A percentile compares a stretch with the other conserved stretches of the same genome.
phyloP scores from a whole-genome alignment of 2,329 filamentous ascomycete genomes.

The Aspergillus sclerotialis region DNA sequence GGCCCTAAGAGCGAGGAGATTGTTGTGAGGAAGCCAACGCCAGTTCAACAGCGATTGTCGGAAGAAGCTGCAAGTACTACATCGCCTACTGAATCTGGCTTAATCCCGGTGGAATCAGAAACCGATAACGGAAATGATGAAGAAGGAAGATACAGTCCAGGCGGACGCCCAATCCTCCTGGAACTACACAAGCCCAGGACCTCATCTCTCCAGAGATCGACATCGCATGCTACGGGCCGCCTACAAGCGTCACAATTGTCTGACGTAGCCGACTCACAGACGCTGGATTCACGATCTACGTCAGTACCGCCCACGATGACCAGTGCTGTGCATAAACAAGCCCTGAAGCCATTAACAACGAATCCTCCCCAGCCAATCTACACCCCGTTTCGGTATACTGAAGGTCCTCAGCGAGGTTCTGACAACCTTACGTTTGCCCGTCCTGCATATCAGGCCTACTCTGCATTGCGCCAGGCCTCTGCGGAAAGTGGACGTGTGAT shows the following conservation, averaged over 20 bases:
- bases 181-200: slow-evolving; percentile 14
- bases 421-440: slow-evolving; percentile 31
- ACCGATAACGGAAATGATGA: slow-evolving; percentile 9
- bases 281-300: slow-evolving; percentile 12
- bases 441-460: slow-evolving; percentile 42
- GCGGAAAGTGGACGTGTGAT: slow-evolving; percentile 39
- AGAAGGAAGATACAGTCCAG: slow-evolving; percentile 44
- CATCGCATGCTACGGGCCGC: slow-evolving; percentile 16
- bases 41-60: slow-evolving; percentile 4
- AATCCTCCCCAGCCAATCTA: slow-evolving; percentile 37
- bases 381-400: slow-evolving; percentile 39
- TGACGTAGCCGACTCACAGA: slow-evolving; percentile 2
- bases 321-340: slow-evolving; percentile 12
- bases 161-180: slow-evolving; percentile 43
- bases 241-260: slow-evolving; percentile 2
- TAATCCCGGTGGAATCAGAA: slow-evolving; percentile 28
- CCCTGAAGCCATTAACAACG: slow-evolving; percentile 22
- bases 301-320: slow-evolving; percentile 20
- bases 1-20: slow-evolving; percentile 19
- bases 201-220: slow-evolving; percentile 17
- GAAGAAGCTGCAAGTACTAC: slow-evolving; percentile 7
- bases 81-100: slow-evolving; percentile 20
- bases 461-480: slow-evolving; percentile 38
- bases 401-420: slow-evolving; percentile 35
- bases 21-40: slow-evolving; percentile 5